These are phyloP conservation scores for Ganoderma sinense DNA, from an alignment of 1,284 basidiomycete genomes.

Conservation along the genomic window DNA sequence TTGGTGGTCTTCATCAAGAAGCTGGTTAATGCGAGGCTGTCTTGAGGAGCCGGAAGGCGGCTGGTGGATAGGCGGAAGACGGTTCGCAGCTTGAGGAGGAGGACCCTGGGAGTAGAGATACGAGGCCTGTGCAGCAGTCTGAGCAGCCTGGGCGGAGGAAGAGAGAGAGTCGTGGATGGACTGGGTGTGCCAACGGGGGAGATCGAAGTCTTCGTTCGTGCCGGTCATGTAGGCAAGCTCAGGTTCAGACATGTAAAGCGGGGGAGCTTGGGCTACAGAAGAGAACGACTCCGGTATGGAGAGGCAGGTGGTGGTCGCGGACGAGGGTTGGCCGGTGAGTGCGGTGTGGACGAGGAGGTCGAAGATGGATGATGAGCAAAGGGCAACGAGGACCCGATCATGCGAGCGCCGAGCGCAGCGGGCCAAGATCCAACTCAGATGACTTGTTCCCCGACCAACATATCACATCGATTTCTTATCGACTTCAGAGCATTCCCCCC, in stretches of 20 bases:
- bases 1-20: slow-evolving; percentile 68
- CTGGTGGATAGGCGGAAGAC: slow-evolving; percentile 40
- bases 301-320: slow-evolving; percentile 22
- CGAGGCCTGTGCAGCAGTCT: slow-evolving; percentile 57
- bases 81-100: slow-evolving; percentile 52
- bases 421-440: slow-evolving; percentile 30
- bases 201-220: slow-evolving; percentile 71
- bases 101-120: slow-evolving; percentile 52
- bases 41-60: slow-evolving; percentile 50
- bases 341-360: slow-evolving; percentile 33
- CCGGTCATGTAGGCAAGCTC: slow-evolving; percentile 60
- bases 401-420: slow-evolving; percentile 37
- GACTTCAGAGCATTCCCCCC: slow-evolving; percentile 1
- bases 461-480: slow-evolving; percentile 28
- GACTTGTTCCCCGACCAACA: slow-evolving; percentile 13
- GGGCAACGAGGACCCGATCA: slow-evolving; percentile 38
- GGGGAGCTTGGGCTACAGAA: slow-evolving; percentile 5
- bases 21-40: slow-evolving; percentile 68
- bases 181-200: slow-evolving; percentile 83
- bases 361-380: slow-evolving; percentile 33
- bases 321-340: slow-evolving; percentile 21
- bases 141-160: slow-evolving; percentile 66
- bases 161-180: slow-evolving; percentile 64
- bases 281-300: slow-evolving; percentile 5
- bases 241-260: slow-evolving; percentile 54